phyloP scores from a whole-genome alignment of 768 basidiomycete genomes.

The Saitozyma sp. region DNA sequence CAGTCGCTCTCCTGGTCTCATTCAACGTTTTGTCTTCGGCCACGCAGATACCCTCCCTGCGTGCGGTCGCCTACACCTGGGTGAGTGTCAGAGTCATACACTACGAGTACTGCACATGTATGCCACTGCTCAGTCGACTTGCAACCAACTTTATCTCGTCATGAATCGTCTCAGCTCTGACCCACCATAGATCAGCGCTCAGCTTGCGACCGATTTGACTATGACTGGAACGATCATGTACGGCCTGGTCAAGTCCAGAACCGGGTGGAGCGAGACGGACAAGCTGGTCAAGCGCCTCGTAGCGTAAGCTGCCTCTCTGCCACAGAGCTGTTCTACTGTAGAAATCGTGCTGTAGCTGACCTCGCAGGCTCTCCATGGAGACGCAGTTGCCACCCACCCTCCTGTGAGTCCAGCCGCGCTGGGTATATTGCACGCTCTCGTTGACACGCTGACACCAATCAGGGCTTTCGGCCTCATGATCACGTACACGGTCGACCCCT shows the following conservation, averaged over 20 bases:
- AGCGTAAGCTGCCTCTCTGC: neutral
- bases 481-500: neutral
- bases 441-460: neutral
- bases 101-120: no score
- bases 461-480: neutral
- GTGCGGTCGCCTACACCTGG: no score
- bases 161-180: no score
- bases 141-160: no score
- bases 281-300: constrained; percentile 5
- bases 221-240: constrained; percentile 8
- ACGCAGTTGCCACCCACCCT: neutral
- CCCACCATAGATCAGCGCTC: neutral
- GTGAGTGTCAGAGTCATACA: no score
- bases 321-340: neutral
- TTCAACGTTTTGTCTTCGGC: no score
- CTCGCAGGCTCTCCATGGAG: neutral
- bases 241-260: constrained; percentile 12
- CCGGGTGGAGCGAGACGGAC: constrained; percentile 11
- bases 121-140: no score
- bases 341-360: neutral
- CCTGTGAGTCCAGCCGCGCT: neutral
- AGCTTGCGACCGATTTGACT: constrained; percentile 6
- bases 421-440: neutral
- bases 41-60: no score
- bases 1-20: no score